These are phyloP conservation scores for Phytophthora melonis DNA, from an alignment of 352 stramenopile genomes.

Conservation along the genomic window DNA sequence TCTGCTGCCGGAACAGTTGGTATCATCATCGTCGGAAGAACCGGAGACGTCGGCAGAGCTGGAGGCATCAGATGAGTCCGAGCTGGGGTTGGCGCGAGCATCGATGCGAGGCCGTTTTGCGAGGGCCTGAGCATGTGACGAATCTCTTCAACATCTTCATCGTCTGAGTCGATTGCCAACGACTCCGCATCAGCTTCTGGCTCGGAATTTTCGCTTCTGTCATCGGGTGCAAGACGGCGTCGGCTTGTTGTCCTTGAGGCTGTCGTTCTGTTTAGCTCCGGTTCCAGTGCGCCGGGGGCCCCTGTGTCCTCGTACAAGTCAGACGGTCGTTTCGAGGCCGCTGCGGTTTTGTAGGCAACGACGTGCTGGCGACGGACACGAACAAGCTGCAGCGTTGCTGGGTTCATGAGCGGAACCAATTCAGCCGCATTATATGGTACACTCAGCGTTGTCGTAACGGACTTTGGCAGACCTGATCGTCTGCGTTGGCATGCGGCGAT, in stretches of 20 bases:
- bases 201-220: background rate
- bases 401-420: background rate
- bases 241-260: background rate
- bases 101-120: background rate
- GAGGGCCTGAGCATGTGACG: background rate
- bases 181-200: background rate
- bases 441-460: too few species aligned
- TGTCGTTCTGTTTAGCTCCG: background rate
- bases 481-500: too few species aligned
- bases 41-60: background rate
- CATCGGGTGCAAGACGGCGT: background rate
- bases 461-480: too few species aligned
- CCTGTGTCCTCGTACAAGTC: too few species aligned
- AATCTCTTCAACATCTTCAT: background rate
- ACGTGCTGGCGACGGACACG: constrained; percentile 5
- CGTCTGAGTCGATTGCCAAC: background rate
- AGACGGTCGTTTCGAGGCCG: background rate
- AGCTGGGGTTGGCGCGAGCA: background rate
- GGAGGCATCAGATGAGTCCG: background rate
- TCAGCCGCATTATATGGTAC: too few species aligned
- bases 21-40: background rate
- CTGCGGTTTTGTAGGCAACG: background rate
- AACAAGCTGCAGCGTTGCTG: background rate
- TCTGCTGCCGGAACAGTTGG: background rate
- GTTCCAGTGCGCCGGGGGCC: too few species aligned